These are phyloP conservation scores for Botrytis deweyae DNA, from an alignment of 2,329 filamentous ascomycete genomes.

Conservation along the genomic window DNA sequence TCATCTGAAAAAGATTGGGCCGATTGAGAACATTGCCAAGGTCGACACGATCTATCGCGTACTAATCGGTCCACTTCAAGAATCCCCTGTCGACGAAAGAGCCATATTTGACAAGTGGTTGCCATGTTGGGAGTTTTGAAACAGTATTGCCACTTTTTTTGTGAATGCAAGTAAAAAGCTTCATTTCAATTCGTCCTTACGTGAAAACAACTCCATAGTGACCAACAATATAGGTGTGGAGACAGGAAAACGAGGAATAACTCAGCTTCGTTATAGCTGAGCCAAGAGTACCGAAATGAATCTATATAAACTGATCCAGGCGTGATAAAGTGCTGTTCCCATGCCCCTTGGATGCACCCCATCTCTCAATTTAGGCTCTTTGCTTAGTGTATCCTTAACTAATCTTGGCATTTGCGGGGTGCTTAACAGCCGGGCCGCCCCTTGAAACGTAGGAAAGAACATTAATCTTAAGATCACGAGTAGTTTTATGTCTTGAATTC, in stretches of 20 bases:
- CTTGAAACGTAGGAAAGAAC: neutral
- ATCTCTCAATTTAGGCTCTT: conserved; percentile 11
- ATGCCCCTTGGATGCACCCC: neutral
- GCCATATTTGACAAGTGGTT: neutral
- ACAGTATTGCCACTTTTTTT: neutral
- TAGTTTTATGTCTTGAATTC: neutral
- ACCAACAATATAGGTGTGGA: too few relatives aligned
- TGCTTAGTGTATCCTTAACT: neutral
- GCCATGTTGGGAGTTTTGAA: neutral
- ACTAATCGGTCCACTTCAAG: neutral
- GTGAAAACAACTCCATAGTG: neutral
- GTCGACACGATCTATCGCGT: neutral
- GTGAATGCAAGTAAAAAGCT: neutral
- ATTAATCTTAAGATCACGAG: neutral
- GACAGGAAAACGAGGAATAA: neutral
- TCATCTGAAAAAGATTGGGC: neutral
- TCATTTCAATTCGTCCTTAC: neutral
- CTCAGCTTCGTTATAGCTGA: neutral
- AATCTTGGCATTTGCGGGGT: conserved; percentile 11
- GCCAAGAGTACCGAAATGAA: neutral
- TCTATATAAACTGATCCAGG: neutral
- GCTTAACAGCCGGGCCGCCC: neutral
- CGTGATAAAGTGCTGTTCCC: neutral
- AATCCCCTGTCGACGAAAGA: neutral
- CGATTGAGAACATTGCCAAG: neutral